Percentiles rank a stretch among this genome's conserved stretches.
These are phyloP conservation scores for Corynascus novoguineensis DNA, from an alignment of 495 filamentous ascomycete genomes.

Conservation along the genomic window DNA sequence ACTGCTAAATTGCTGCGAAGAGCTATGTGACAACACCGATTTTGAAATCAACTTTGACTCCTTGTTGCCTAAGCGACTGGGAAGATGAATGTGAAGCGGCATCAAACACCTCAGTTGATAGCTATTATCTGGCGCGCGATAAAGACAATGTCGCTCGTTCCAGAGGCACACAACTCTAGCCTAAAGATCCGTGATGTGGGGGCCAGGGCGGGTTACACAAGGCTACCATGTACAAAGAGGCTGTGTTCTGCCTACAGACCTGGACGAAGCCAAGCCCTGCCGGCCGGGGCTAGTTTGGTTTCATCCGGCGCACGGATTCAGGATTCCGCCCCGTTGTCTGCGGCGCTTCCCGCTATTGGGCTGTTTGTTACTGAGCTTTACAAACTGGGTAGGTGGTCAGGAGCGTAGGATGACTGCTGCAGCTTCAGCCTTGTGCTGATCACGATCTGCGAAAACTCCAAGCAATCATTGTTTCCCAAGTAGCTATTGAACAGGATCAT, in stretches of 20 bases:
- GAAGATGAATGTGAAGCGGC: no score
- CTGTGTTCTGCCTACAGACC: background rate
- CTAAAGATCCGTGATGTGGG: no score
- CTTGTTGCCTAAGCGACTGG: background rate
- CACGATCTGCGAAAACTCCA: background rate
- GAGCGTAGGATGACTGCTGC: background rate
- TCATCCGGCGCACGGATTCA: background rate
- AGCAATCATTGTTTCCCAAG: no score
- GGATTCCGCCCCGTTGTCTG: background rate
- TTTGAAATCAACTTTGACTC: no score
- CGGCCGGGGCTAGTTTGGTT: background rate
- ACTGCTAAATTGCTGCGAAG: no score
- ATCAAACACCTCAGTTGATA: no score
- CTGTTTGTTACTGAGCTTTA: background rate
- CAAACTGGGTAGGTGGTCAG: background rate
- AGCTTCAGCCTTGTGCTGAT: background rate
- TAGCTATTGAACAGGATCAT: no score
- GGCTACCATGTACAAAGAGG: background rate
- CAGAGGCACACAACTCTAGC: background rate
- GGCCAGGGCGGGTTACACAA: background rate
- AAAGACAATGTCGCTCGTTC: background rate
- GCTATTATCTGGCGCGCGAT: no score
- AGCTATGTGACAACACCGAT: no score
- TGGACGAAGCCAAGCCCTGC: constrained; percentile 1
- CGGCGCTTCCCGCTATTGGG: constrained; percentile 10